Conservation (phyloP, 495 filamentous ascomycete species). For the Hamigera avellanea region DNA sequence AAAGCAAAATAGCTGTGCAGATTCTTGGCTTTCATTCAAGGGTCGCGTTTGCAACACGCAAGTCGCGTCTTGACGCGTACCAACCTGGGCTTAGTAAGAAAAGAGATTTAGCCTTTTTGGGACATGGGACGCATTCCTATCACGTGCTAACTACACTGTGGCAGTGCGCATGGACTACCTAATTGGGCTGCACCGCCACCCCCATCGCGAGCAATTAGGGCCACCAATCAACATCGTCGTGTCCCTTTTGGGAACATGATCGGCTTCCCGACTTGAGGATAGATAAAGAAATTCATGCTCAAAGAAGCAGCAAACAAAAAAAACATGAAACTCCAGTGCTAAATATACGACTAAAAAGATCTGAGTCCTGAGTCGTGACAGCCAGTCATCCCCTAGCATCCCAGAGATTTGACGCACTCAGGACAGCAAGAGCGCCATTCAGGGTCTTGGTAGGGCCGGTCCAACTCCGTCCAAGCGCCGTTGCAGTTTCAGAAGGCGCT, state of each 20-base stretch:
- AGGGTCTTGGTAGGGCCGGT: background rate
- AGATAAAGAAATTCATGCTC: too few relatives aligned
- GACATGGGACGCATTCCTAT: background rate
- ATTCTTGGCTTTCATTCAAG: background rate
- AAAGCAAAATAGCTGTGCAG: background rate
- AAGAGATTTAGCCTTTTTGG: background rate
- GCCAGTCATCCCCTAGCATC: too few relatives aligned
- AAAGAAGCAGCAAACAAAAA: too few relatives aligned
- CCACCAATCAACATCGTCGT: background rate
- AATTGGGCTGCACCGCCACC: background rate
- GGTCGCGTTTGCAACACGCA: too few relatives aligned
- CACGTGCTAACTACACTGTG: too few relatives aligned
- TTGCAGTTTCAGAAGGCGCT: constrained; percentile 28
- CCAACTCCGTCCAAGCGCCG: background rate
- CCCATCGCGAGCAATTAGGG: background rate
- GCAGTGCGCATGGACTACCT: background rate
- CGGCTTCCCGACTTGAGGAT: too few relatives aligned
- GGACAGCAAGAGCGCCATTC: too few relatives aligned
- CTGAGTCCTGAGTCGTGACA: too few relatives aligned
- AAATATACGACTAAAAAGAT: too few relatives aligned
- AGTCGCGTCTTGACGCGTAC: constrained; percentile 24
- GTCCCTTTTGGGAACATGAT: background rate
- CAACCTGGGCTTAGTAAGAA: too few relatives aligned
- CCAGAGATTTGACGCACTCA: too few relatives aligned
- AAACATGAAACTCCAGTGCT: too few relatives aligned